Base-by-base conservation (phyloP, 805 yeast genomes). In the Spathaspora gorwiae region DNA sequence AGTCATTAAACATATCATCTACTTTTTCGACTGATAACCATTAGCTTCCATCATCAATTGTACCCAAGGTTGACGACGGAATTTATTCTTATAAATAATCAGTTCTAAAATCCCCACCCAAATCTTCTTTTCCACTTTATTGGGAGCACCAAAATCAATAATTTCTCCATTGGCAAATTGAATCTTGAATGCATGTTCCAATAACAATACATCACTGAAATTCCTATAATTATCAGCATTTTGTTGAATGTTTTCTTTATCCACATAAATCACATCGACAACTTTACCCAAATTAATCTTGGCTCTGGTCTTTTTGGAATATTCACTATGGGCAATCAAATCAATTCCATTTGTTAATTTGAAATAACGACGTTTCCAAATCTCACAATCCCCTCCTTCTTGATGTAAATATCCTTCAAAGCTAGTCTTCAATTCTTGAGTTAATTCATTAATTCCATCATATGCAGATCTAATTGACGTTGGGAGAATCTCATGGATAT, bases 321-420 rank as follows among this genome's bases (percentile, higher is more conserved):
- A 70, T 51, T 84, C 94, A 53, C 87, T 83, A 58, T 84, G 87
- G 0, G 96, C 96, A 44, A 82, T 72, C 53, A 90, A 68, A 32
- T 81, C 79, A 7, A 81, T 76, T 0, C 92, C 95, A 29, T 29
- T 29, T 39, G 76, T 70, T n/a, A 90, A 70, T 51, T 78, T 82
- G 68, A 84, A 89, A 65, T 65, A 87, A 46, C 97, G 74, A 52
- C 85, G 78, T 53, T 86, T 79, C 81, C 90, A 80, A 27, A 73
- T 68, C 12, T 74, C 78, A 53, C 94, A 78, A 66, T 90, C 98
- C 8, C 97, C 97, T 14, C 98, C 98, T 57, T 84, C 88, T 65
- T 90, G 98, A 54, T 81, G 80, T 66, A 92, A 67, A 56, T 70
- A 83, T 0, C 97, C 97, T 58, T 85, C 84, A 55, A 68, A 67